These are phyloP conservation scores for Moelleriella libera DNA, from an alignment of 2,329 filamentous ascomycete genomes.

Conservation along the genomic window DNA sequence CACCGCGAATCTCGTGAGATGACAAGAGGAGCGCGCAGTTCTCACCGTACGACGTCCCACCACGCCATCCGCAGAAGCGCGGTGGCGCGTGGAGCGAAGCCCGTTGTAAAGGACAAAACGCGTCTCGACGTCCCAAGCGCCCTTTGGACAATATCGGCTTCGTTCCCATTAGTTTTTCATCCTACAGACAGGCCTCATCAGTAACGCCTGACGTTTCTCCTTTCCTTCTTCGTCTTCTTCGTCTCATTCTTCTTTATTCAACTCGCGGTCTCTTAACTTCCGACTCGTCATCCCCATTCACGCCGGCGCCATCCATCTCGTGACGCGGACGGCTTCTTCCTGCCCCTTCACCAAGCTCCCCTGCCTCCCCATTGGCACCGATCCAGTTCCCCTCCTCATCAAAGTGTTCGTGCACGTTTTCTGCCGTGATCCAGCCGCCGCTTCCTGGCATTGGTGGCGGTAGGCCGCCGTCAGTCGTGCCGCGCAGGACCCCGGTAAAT, in stretches of 20 bases:
- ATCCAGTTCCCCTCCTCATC: constrained; percentile 73
- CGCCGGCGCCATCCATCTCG: constrained; percentile 34
- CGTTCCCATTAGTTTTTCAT: not conserved
- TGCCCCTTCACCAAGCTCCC: constrained; percentile 48
- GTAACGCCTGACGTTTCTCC: not conserved
- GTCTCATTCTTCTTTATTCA: constrained; percentile 15
- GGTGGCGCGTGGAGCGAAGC: too few relatives aligned
- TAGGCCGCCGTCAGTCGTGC: constrained; percentile 32
- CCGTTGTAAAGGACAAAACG: too few relatives aligned
- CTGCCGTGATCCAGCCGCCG: constrained; percentile 77
- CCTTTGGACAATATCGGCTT: too few relatives aligned
- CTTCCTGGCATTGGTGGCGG: constrained; percentile 61
- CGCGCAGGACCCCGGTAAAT: constrained; percentile 38
- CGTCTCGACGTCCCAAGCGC: too few relatives aligned
- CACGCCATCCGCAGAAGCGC: too few relatives aligned
- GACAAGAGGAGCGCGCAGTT: too few relatives aligned
- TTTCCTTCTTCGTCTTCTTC: not conserved
- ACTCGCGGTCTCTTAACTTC: constrained; percentile 34
- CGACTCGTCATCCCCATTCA: constrained; percentile 26
- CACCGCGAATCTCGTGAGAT: too few relatives aligned
- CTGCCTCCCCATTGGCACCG: constrained; percentile 16
- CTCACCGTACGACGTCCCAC: too few relatives aligned
- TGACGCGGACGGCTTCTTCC: constrained; percentile 37
- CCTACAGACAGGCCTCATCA: not conserved
- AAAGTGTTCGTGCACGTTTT: constrained; percentile 77